Evolutionary conservation across 202 grass and related monocot genomes (phyloP), one percentile per base, ranked within the genome.

Genomic region (Setaria viridis): DNA sequence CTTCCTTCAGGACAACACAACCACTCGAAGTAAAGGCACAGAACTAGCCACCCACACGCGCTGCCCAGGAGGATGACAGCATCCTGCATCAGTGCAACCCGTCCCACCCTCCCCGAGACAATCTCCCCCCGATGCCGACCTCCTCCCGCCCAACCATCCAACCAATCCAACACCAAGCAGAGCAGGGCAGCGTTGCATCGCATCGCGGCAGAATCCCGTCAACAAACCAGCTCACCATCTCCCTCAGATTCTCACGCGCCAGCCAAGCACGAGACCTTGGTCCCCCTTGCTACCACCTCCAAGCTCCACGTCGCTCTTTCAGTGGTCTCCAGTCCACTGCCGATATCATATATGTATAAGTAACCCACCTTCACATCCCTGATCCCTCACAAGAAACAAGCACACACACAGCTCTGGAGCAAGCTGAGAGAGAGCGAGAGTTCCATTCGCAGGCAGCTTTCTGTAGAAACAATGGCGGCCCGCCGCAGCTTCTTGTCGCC

Each of bases 81-180:
- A 45, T n/a, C 63, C 13, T 2, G 48, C 70, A 53, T 21, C 53
- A 7, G 53, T 58, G 55, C 55, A 58, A 9, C 47, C 47, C 9
- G 39, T 32, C 42, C 7, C 70, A 62, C 84, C 91, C 7, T 80
- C 85, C 84, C 91, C 80, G 50, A 72, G 55, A 70, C 12, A 9
- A 57, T 82, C 85, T 85, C 64, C 87, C 87, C 85, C 88, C 82
- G 51, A 67, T 46, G 41, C 83, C 67, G 55, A 78, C 87, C 57
- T 88, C 69, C 82, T 70, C 66, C 57, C 9, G 30, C n/a, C 4
- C 71, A 54, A 54, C 71, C 30, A 11, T 19, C 15, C 8, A 37
- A 11, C 33, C 14, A 9, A 67, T 56, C 72, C 72, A 75, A 75
- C 72, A 16, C 55, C 32, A 21, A 67, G 64, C 64, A 37, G 56